Evolutionary conservation across 2,329 filamentous ascomycete genomes (phyloP).

Genomic region (Corinectria fuckeliana): DNA sequence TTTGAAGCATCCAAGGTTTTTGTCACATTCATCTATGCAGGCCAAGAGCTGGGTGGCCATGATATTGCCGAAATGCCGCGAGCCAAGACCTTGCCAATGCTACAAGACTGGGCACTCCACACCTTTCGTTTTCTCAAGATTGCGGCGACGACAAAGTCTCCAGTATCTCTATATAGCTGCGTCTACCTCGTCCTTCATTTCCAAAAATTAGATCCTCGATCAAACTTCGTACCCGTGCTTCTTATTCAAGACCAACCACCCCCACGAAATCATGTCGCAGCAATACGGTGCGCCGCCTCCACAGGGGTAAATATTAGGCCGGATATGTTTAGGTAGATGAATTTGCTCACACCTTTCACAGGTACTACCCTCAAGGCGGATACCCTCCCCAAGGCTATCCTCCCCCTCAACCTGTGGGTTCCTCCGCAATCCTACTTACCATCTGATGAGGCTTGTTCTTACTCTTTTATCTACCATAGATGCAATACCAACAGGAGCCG

Average conservation of each 20-base stretch:
- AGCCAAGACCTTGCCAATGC: slow-evolving; percentile 17
- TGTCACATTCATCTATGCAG: neutral
- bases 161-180: slow-evolving; percentile 10
- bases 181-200: neutral
- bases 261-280: slow-evolving; percentile 11
- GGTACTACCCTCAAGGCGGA: slow-evolving; percentile 35
- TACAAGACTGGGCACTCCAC: neutral
- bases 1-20: neutral
- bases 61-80: slow-evolving; percentile 13
- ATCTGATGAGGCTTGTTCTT: neutral
- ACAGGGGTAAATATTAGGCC: slow-evolving; percentile 8
- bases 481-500: slow-evolving; percentile 43
- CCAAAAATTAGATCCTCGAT: neutral
- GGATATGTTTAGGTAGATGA: neutral
- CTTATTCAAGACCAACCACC: neutral
- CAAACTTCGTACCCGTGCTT: neutral
- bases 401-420: slow-evolving; percentile 34
- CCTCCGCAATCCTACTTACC: neutral
- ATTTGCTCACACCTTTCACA: neutral
- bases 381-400: slow-evolving; percentile 38
- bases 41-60: slow-evolving; percentile 7
- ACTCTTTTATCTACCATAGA: slow-evolving; percentile 29
- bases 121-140: neutral
- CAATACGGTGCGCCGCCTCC: slow-evolving; percentile 18
- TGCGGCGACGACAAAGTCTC: neutral